Conservation (phyloP, 768 basidiomycete genomes). For the Boletus sp. region DNA sequence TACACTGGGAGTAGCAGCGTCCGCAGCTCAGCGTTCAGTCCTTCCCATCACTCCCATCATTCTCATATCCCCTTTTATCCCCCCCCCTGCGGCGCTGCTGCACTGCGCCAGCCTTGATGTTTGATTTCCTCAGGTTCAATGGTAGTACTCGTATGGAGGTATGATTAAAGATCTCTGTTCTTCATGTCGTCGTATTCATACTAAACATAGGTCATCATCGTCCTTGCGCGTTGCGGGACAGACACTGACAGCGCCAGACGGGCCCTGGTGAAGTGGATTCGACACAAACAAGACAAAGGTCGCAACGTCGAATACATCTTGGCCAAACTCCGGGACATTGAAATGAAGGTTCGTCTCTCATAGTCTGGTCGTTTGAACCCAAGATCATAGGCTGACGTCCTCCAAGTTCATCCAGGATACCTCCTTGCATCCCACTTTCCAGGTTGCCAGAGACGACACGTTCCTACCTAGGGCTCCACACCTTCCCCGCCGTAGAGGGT, state of each 20-base stretch:
- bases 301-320: conserved; percentile 31
- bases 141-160: conserved; percentile 32
- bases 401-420: conserved; percentile 30
- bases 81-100: background rate
- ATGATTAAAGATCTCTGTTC: background rate
- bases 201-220: conserved; percentile 27
- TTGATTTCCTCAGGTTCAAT: conserved; percentile 23
- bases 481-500: conserved; percentile 20
- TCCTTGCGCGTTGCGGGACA: conserved; percentile 31
- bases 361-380: background rate
- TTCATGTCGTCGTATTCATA: background rate
- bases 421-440: conserved; percentile 29
- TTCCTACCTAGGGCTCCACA: conserved; percentile 25
- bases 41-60: background rate
- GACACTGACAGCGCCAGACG: conserved; percentile 26
- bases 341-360: conserved; percentile 25
- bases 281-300: conserved; percentile 27
- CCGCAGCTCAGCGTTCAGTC: background rate
- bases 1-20: background rate
- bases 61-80: background rate
- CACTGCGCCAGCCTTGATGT: conserved; percentile 10
- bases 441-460: conserved; percentile 31
- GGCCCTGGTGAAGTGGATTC: conserved; percentile 31
- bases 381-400: background rate
- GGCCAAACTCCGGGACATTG: conserved; percentile 25